phyloP scores from a whole-genome alignment of 768 basidiomycete species.

The Fibroporia radiculosa region DNA sequence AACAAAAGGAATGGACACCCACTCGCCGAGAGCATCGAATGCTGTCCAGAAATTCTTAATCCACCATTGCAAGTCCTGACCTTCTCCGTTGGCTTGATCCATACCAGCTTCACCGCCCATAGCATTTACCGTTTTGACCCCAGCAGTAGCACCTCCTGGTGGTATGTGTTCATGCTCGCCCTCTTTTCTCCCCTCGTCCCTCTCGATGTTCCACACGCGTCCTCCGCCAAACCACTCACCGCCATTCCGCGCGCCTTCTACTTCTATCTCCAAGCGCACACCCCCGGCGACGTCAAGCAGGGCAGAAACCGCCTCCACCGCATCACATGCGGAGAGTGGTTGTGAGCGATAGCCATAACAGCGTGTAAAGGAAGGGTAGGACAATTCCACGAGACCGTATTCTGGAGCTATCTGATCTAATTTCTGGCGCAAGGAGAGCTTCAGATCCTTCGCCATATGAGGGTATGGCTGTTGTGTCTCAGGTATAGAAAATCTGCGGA shows the following conservation, averaged over 20 bases:
- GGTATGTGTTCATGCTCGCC: slow-evolving; percentile 36
- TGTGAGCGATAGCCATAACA: slow-evolving; percentile 86
- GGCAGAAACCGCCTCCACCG: slow-evolving; percentile 82
- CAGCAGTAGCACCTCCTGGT: slow-evolving; percentile 21
- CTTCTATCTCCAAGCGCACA: slow-evolving; percentile 83
- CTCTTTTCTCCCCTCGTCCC: slow-evolving; percentile 28
- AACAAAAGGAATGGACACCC: slow-evolving; percentile 27
- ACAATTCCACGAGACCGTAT: slow-evolving; percentile 88
- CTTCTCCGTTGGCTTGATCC: slow-evolving; percentile 23
- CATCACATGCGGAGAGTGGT: slow-evolving; percentile 87
- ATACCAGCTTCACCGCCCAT: slow-evolving; percentile 13
- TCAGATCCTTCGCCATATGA: slow-evolving; percentile 96
- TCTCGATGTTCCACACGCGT: slow-evolving; percentile 58
- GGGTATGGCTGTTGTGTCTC: slow-evolving; percentile 92
- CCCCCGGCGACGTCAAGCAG: slow-evolving; percentile 89
- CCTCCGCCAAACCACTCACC: slow-evolving; percentile 96
- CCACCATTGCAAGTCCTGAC: slow-evolving; percentile 67
- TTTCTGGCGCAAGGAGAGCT: slow-evolving; percentile 69
- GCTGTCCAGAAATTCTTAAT: slow-evolving; percentile 92
- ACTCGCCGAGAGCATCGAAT: slow-evolving; percentile 89
- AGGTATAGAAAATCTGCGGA: slow-evolving; percentile 80
- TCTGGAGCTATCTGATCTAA: slow-evolving; percentile 88
- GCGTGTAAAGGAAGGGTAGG: slow-evolving; percentile 90
- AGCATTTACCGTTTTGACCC: slow-evolving; percentile 16
- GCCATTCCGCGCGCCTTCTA: slow-evolving; percentile 81